Percentiles rank a stretch among this genome's conserved stretches.
phyloP scores from a whole-genome alignment of 768 basidiomycete genomes.

The Calocera viscosa region DNA sequence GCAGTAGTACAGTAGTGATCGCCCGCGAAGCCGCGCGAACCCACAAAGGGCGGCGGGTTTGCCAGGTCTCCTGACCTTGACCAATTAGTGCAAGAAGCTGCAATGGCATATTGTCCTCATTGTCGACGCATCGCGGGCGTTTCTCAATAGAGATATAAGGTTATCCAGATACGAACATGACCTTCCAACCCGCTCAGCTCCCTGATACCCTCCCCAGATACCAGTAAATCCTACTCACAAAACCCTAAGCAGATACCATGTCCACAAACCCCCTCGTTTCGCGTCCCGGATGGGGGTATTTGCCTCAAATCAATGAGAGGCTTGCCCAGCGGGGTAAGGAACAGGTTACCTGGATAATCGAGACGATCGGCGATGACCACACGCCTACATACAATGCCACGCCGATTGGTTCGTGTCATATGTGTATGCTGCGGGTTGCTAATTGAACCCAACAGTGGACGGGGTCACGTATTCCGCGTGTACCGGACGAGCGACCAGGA shows the following conservation, averaged over 20 bases:
- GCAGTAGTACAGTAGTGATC: too few relatives aligned
- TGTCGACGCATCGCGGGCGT: too few relatives aligned
- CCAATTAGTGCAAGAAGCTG: too few relatives aligned
- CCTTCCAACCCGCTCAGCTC: too few relatives aligned
- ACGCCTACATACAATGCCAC: not conserved
- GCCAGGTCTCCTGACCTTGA: too few relatives aligned
- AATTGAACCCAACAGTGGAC: not conserved
- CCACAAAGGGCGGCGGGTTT: too few relatives aligned
- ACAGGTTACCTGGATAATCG: not conserved
- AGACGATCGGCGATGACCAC: not conserved
- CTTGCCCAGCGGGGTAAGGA: not conserved
- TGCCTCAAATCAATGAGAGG: not conserved
- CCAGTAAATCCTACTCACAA: too few relatives aligned
- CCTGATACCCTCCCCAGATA: too few relatives aligned
- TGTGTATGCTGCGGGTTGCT: not conserved
- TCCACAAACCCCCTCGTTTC: not conserved
- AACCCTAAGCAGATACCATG: not conserved
- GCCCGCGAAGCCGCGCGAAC: too few relatives aligned
- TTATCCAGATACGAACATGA: too few relatives aligned
- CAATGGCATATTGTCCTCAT: too few relatives aligned
- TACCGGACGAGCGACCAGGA: not conserved
- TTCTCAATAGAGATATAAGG: too few relatives aligned
- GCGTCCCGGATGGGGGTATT: not conserved
- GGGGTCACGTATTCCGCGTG: not conserved
- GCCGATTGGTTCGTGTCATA: not conserved